These are phyloP conservation scores for Rhododendron ferrugineum DNA, from an alignment of 148 eudicot genomes.

Conservation along the genomic window DNA sequence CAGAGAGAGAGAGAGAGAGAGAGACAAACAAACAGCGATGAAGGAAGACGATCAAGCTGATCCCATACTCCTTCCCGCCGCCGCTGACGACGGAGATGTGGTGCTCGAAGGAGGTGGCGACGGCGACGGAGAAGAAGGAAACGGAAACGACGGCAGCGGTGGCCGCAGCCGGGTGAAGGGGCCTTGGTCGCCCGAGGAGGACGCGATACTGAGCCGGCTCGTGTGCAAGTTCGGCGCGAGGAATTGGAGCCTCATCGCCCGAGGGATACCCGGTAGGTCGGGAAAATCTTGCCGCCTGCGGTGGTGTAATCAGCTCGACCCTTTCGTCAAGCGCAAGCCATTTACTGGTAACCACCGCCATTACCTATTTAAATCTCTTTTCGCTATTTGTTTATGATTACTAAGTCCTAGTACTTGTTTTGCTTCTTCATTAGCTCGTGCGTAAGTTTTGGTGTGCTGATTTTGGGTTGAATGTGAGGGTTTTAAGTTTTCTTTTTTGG, in stretches of 20 bases:
- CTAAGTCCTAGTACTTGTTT: background rate
- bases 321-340: conserved; percentile 12
- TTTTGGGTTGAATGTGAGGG: conserved; percentile 1
- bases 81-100: conserved; percentile 11
- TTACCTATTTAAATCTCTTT: background rate
- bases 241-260: conserved; percentile 14
- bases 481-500: background rate
- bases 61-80: conserved; percentile 19
- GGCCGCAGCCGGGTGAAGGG: conserved; percentile 4
- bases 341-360: conserved; percentile 44
- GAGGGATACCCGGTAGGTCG: conserved; percentile 14
- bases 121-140: background rate
- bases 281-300: conserved; percentile 17
- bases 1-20: conserved; percentile 11
- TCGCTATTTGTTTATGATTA: background rate
- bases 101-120: background rate
- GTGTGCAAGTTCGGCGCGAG: conserved; percentile 14
- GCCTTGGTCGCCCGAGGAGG: conserved; percentile 15
- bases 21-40: conserved; percentile 6
- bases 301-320: conserved; percentile 19
- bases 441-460: background rate
- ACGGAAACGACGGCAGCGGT: background rate
- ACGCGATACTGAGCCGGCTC: conserved; percentile 8
- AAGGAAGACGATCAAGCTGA: conserved; percentile 22
- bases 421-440: background rate